Base-by-base conservation (phyloP, 2,329 filamentous ascomycete species). In the Raffaelea arxii region DNA sequence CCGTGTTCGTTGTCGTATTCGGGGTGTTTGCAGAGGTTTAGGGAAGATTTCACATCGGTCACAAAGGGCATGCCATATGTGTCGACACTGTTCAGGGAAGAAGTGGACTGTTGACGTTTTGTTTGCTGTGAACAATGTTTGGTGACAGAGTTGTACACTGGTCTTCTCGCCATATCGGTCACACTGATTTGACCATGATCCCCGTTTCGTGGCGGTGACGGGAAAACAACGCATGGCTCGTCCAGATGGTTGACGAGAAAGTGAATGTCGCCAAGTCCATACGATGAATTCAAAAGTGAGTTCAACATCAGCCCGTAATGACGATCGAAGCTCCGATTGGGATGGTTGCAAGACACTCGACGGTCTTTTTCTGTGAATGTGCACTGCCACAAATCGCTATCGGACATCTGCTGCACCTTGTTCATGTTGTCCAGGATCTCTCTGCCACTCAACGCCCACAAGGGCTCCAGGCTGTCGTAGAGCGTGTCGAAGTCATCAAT, bases 221-320 rank as follows among this genome's bases (percentile, higher is more conserved):
- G 47, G 5, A 64, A 41, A 18, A 74, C 14, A 4, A 71, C 64
- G 4, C 63, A 58, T 1, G 72, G 69, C 49, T 76, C 70, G 43
- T 76, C 71, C 4, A 75, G 57, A 35, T 66, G 62, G 40, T 74
- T 75, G n/a, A 72, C 56, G 0, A 72, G 59, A 25, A 75, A 65
- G 7, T 58, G 58, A 11, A 70, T 45, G 25, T 72, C 57, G 0
- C 68, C 65, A 4, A 42, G 16, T 11, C 14, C n/a, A 5, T 25
- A 3, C 16, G 6, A 10, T 18, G 70, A 41, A 19, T 32, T n/a
- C 41, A 43, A 21, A 10, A 43, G 19, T 6, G 25, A 32, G 36
- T 38, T 21, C 6, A 38, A 38, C 7, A 38, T 9, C n/a, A 19
- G 36, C 41, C 36, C 18, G 0, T 62, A 40, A 4, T 54, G 54